Evolutionary conservation across 139 green algal genomes (phyloP).

Genomic region (Coelastrella sp.): DNA sequence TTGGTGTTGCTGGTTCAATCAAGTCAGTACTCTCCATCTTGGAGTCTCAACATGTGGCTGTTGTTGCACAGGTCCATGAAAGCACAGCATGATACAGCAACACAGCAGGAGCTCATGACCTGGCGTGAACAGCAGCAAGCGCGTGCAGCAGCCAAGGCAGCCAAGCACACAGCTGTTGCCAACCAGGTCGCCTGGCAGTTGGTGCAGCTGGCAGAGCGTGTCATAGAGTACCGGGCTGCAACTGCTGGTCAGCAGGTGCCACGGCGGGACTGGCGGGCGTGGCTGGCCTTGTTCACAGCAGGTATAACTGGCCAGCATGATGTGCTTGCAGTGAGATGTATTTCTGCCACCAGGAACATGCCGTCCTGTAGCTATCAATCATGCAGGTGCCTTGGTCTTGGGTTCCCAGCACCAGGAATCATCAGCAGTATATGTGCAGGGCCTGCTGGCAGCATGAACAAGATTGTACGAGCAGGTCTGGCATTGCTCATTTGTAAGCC

Average conservation of each 20-base stretch:
- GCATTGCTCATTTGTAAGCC: not conserved
- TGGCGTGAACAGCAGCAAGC: constrained; percentile 60
- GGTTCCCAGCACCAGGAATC: not conserved
- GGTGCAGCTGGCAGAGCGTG: constrained; percentile 73
- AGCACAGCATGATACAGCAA: constrained; percentile 56
- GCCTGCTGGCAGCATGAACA: not conserved
- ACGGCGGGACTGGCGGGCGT: constrained; percentile 68
- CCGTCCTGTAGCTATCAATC: no score
- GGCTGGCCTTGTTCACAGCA: constrained; percentile 74
- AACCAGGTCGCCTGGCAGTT: constrained; percentile 69
- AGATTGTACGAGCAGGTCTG: not conserved
- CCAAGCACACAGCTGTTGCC: constrained; percentile 50
- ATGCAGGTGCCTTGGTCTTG: no score
- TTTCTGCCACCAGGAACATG: no score
- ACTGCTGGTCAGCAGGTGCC: constrained; percentile 67
- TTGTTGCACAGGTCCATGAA: constrained; percentile 46
- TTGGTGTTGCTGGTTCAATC: no score
- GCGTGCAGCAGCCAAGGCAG: constrained; percentile 56
- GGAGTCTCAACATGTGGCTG: no score
- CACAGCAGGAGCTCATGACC: constrained; percentile 59
- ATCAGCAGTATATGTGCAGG: not conserved
- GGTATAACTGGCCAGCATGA: constrained; percentile 4
- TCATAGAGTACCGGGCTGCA: constrained; percentile 63
- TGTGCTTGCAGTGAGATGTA: no score
- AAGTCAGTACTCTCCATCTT: no score